A percentile compares a stretch with the other conserved stretches of the same genome.
Conservation (phyloP, 768 basidiomycete species). For the Auriscalpium orientale region DNA sequence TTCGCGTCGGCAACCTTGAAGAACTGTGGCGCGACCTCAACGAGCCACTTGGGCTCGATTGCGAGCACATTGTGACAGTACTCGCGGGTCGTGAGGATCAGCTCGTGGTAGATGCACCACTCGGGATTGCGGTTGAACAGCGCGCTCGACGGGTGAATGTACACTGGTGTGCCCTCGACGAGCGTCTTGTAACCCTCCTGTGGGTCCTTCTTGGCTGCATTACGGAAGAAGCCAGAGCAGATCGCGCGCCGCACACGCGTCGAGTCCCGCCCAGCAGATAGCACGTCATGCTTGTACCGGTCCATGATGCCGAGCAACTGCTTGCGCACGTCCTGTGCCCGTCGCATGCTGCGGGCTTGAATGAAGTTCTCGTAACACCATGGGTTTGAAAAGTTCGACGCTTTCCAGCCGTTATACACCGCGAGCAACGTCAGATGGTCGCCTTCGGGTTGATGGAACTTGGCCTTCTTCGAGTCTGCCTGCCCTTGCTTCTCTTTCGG, state of each 20-base stretch:
- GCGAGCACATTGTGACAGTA: constrained; percentile 92
- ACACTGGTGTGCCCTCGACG: constrained; percentile 96
- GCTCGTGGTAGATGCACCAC: constrained; percentile 93
- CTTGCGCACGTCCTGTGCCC: constrained; percentile 96
- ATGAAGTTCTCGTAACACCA: constrained; percentile 99
- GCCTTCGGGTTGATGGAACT: constrained; percentile 98
- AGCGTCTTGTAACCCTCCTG: constrained; percentile 98
- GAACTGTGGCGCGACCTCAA: constrained; percentile 96
- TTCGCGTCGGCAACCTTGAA: constrained; percentile 98
- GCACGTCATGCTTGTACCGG: constrained; percentile 95
- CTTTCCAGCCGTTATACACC: constrained; percentile 99
- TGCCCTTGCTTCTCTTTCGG: constrained; percentile 99
- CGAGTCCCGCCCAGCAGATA: constrained; percentile 88
- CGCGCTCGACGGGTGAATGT: constrained; percentile 95
- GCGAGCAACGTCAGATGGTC: constrained; percentile 88
- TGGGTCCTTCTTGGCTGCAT: constrained; percentile 97
- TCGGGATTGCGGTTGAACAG: constrained; percentile 96
- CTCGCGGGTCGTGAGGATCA: constrained; percentile 93
- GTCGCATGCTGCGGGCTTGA: constrained; percentile 92
- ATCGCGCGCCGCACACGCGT: constrained; percentile 92
- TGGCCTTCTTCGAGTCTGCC: constrained; percentile 98
- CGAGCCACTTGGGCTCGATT: constrained; percentile 97
- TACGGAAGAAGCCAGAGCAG: constrained; percentile 95
- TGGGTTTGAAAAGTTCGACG: constrained; percentile 90
- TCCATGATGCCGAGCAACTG: constrained; percentile 99